Conservation (phyloP, 2,329 filamentous ascomycete genomes). For the Simplicillium sp. region DNA sequence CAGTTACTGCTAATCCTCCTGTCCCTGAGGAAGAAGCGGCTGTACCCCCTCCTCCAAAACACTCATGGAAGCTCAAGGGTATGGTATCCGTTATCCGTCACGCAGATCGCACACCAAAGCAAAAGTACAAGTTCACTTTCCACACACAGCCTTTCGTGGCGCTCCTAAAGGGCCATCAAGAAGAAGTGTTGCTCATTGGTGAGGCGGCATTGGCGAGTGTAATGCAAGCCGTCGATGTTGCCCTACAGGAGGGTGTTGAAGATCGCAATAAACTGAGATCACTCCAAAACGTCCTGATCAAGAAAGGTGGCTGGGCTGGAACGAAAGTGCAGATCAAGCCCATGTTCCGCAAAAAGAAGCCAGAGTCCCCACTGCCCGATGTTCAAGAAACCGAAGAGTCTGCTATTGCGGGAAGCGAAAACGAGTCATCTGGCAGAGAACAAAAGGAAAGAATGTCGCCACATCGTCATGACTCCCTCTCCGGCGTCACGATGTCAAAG, state of each 20-base stretch:
- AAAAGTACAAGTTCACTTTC: constrained; percentile 99
- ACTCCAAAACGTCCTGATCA: constrained; percentile 76
- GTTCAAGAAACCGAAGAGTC: constrained; percentile 18
- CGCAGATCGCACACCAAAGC: constrained; percentile 94
- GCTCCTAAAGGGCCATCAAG: constrained; percentile 86
- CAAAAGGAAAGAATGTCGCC: constrained; percentile 25
- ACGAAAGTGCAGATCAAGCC: constrained; percentile 99
- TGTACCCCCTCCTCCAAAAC: constrained; percentile 66
- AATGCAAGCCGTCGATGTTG: constrained; percentile 74
- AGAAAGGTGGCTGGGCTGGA: constrained; percentile 88
- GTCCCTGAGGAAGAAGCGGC: constrained; percentile 30
- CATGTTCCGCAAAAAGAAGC: constrained; percentile 88
- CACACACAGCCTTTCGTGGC: constrained; percentile 95
- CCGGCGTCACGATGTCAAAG: constrained; percentile 83
- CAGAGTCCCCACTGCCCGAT: constrained; percentile 32
- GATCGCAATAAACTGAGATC: constrained; percentile 79
- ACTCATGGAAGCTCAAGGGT: constrained; percentile 96
- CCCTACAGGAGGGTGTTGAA: constrained; percentile 70
- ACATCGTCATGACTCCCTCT: constrained; percentile 72
- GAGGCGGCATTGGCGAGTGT: constrained; percentile 85
- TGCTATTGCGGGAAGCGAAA: constrained; percentile 11
- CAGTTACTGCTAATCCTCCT: constrained; percentile 7
- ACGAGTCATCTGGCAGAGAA: constrained; percentile 14
- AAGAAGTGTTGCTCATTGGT: constrained; percentile 90
- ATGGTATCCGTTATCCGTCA: constrained; percentile 95